Evolutionary conservation across 805 yeast genomes (phyloP).

Genomic region (Osmozyma mogii): DNA sequence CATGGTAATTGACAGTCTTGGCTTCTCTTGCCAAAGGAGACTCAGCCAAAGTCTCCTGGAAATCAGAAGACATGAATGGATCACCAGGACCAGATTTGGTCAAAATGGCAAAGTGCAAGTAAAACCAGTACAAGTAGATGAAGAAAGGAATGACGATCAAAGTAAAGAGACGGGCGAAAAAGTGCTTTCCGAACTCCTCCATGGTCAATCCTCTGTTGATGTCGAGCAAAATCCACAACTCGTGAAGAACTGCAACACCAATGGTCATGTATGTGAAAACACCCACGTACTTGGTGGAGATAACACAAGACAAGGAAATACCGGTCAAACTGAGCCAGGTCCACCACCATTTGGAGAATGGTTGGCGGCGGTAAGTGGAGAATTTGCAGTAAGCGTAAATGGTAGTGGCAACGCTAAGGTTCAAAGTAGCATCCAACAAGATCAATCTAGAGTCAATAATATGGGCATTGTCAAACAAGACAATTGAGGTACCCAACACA

Average conservation of each 20-base stretch:
- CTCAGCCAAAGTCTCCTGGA: slow-evolving; percentile 88
- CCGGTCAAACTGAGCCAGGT: slow-evolving; percentile 83
- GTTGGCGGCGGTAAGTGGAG: slow-evolving; percentile 51
- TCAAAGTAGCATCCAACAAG: slow-evolving; percentile 82
- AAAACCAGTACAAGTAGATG: slow-evolving; percentile 84
- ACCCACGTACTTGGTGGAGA: slow-evolving; percentile 95
- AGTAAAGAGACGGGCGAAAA: slow-evolving; percentile 61
- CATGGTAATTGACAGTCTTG: slow-evolving; percentile 66
- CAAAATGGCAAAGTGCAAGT: slow-evolving; percentile 78
- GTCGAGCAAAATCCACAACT: slow-evolving; percentile 84
- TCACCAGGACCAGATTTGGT: slow-evolving; percentile 94
- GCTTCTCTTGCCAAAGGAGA: slow-evolving; percentile 68
- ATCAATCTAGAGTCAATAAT: slow-evolving; percentile 86
- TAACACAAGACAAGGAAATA: slow-evolving; percentile 77
- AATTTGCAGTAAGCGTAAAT: slow-evolving; percentile 74
- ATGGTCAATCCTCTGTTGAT: slow-evolving; percentile 56
- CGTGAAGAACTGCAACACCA: slow-evolving; percentile 79
- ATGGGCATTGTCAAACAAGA: slow-evolving; percentile 85
- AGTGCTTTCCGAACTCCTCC: slow-evolving; percentile 55
- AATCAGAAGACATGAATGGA: slow-evolving; percentile 86
- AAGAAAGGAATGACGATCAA: slow-evolving; percentile 74
- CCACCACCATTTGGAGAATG: slow-evolving; percentile 78
- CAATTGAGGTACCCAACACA: slow-evolving; percentile 65
- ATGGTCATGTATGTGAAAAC: slow-evolving; percentile 81
- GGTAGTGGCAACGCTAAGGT: slow-evolving; percentile 75